phyloP scores from a whole-genome alignment of 2,329 filamentous ascomycete species.

The Fusarium armeniacum region DNA sequence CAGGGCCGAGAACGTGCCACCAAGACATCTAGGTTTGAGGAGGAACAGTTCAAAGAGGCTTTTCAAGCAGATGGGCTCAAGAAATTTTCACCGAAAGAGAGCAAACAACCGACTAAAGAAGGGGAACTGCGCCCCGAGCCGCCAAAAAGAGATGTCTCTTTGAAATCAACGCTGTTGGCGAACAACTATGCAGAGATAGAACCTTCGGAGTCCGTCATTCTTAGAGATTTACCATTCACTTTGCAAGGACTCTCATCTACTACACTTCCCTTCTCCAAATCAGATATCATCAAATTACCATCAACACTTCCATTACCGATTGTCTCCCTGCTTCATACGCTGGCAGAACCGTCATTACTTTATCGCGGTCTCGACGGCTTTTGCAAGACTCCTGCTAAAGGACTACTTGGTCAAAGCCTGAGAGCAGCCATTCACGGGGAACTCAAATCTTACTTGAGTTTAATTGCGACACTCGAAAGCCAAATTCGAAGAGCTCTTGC shows the following conservation, averaged over 20 bases:
- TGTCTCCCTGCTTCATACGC: slow-evolving; percentile 85
- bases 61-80: slow-evolving; percentile 68
- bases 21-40: slow-evolving; percentile 60
- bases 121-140: slow-evolving; percentile 52
- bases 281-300: slow-evolving; percentile 80
- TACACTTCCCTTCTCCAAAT: slow-evolving; percentile 80
- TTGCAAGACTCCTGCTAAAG: slow-evolving; percentile 83
- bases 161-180: slow-evolving; percentile 70
- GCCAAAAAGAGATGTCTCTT: slow-evolving; percentile 64
- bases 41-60: slow-evolving; percentile 65
- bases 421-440: slow-evolving; percentile 88
- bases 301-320: slow-evolving; percentile 84
- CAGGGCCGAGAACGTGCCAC: slow-evolving; percentile 56
- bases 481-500: slow-evolving; percentile 89
- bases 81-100: slow-evolving; percentile 59
- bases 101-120: slow-evolving; percentile 56
- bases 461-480: slow-evolving; percentile 92
- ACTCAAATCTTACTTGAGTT: slow-evolving; percentile 87
- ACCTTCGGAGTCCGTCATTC: slow-evolving; percentile 74
- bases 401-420: slow-evolving; percentile 91
- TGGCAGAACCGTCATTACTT: slow-evolving; percentile 94
- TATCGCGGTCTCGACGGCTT: slow-evolving; percentile 86
- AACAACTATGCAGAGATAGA: slow-evolving; percentile 69
- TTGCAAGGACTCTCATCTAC: slow-evolving; percentile 92
- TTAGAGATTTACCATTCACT: slow-evolving; percentile 90